Conservation (phyloP, 78 protist species). For the Isochrysis galbana region DNA sequence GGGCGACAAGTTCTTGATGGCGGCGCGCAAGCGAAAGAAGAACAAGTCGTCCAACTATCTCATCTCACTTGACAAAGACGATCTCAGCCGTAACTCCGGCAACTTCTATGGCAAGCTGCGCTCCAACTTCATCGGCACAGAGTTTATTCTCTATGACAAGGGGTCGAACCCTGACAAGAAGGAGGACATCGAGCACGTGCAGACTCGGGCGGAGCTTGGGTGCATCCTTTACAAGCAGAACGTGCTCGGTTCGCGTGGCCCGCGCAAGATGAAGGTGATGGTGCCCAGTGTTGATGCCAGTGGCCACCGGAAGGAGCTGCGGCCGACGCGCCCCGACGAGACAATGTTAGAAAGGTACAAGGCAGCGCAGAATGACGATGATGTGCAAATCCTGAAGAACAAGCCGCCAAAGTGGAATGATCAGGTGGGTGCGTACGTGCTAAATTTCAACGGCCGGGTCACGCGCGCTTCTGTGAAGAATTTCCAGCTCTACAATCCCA, state of each 20-base stretch:
- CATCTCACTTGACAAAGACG: conserved; percentile 47
- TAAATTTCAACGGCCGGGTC: conserved; percentile 79
- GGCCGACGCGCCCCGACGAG: neutral
- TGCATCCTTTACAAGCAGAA: conserved; percentile 40
- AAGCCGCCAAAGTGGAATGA: conserved; percentile 53
- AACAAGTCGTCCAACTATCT: conserved; percentile 55
- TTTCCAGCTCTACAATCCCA: conserved; percentile 65
- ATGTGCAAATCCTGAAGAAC: conserved; percentile 4
- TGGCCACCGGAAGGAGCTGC: neutral
- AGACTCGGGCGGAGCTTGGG: conserved; percentile 48
- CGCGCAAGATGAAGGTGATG: conserved; percentile 47
- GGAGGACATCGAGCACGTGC: neutral
- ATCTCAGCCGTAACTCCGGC: conserved; percentile 18
- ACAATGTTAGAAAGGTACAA: neutral
- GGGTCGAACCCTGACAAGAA: conserved; percentile 39
- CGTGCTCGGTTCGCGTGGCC: conserved; percentile 52
- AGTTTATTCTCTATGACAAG: conserved; percentile 48
- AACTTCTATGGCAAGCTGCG: conserved; percentile 28
- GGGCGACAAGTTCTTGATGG: conserved; percentile 32
- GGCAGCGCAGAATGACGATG: neutral
- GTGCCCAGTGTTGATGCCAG: neutral
- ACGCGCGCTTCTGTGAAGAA: conserved; percentile 80
- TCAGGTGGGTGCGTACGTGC: conserved; percentile 63
- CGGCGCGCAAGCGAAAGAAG: conserved; percentile 60
- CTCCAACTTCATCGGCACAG: conserved; percentile 41